Evolutionary conservation across 2,329 filamentous ascomycete genomes (phyloP), one percentile per base, ranked within the genome.

Genomic region (Epichloe hybrida): DNA sequence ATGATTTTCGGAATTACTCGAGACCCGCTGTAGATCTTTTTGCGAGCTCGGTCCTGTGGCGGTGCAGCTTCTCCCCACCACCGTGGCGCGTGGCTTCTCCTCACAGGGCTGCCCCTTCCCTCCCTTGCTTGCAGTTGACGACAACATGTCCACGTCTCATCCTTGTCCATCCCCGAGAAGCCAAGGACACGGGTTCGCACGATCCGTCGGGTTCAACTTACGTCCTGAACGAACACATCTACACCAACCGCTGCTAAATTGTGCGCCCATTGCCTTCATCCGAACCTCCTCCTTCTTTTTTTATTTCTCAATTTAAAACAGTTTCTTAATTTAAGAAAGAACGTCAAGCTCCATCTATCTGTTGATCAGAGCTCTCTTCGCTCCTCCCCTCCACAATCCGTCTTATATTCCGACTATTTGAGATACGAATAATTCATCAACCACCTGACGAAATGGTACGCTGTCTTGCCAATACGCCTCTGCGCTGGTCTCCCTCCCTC

Each of bases 121-220:
- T 35, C 48, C 34, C 34, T 45, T 49, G 31, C 40, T 57, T 52
- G 53, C 52, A 54, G 54, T 57, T 52, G 53, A 54, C 56, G 54
- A 64, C 62, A 17, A 65, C 59, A 62, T 64, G 62, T 63, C 62
- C 62, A 20, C 20, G 43, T 23, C 17, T 8, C 27, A 31, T 27
- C 17, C 27, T 9, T n/a, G 27, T 5, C 6, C 11, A 15, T 44
- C 36, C 36, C 21, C 46, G 13, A n/a, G 13, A 40, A 39, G 27
- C 21, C 23, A 35, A 48, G 48, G 41, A 50, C 48, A 50, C 50
- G 40, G 47, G 38, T 42, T 36, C 38, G 23, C 38, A 42, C 23
- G 37, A 40, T 35, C n/a, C 43, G 27, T 35, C 43, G 36, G 23
- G 39, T 52, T 42, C 31, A 12, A 17, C 27, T n/a, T 3, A 31